Evolutionary conservation across 306 rosid species (phyloP), one percentile per base, ranked within the genome.

Genomic region (Cucurbita maxima): DNA sequence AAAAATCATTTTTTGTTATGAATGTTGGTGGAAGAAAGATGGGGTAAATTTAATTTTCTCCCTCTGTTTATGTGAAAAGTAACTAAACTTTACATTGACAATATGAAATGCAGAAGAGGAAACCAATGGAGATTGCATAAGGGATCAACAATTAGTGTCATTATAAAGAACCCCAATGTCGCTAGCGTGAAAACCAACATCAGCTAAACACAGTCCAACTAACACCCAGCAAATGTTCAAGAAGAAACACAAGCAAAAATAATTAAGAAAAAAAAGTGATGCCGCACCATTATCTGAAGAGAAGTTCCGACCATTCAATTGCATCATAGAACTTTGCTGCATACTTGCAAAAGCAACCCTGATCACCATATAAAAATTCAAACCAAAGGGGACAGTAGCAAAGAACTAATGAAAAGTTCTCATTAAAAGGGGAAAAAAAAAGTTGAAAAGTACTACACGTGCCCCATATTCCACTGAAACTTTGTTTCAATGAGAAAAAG

Each of bases 241-340:
- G 58, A 7, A 9, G 4, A 48, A 30, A 8, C 41, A 48, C 22
- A 69, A 48, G 40, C 74, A 30, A 34, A 51, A 70, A 34, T 3
- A 5, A 25, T 50, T 50, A 30, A 52, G 76, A 58, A 76, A 59
- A 75, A 58, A 56, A 2, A 20, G 70, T 59, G 22, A 80, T 54
- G 72, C 73, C 83, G 75, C 73, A 87, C 97, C 97, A 78, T 68
- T 89, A 22, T 89, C 92, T 8, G 97, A 89, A 76, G 97, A 89
- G 79, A 89, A 92, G 38, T 70, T 79, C 70, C 87, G 88, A 79
- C 85, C 82, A 85, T 82, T 76, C 73, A 80, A 73, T 83, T 80
- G 82, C 74, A 64, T 78, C 41, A 88, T 40, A 59, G 82, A 71
- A 74, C 77, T 85, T 76, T 55, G 78, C 72, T 20, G 73, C 59